Percentiles rank a stretch among this genome's conserved stretches.
Conservation (phyloP, 169 alveolate genomes). For the Eimeria sp. region DNA sequence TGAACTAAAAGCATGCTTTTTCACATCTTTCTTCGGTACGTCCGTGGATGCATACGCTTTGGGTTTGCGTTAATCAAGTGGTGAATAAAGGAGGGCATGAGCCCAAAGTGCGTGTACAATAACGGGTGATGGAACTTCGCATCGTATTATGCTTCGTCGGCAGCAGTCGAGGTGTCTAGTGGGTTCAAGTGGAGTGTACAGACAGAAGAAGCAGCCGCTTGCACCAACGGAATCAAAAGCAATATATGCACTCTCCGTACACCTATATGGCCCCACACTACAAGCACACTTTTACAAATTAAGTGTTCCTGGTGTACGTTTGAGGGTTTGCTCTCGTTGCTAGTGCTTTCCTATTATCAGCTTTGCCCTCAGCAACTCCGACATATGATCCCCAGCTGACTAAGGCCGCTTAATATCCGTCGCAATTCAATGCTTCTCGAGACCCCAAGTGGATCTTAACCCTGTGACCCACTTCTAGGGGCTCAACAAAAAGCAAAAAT, state of each 20-base stretch:
- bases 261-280: neutral
- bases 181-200: neutral
- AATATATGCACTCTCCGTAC: neutral
- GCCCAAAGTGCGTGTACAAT: neutral
- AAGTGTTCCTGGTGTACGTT: neutral
- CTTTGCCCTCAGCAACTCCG: no score
- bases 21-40: neutral
- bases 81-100: no score
- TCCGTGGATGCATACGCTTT: no score
- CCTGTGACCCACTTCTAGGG: no score
- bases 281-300: neutral
- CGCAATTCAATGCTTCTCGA: no score
- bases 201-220: neutral
- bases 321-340: neutral
- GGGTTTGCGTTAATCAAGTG: no score
- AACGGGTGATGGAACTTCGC: neutral
- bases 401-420: no score
- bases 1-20: neutral
- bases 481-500: no score
- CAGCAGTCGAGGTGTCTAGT: neutral
- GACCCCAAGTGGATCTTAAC: no score
- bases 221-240: neutral
- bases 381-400: no score
- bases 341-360: neutral
- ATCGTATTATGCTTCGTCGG: neutral